Evolutionary conservation across 345 rosid genomes (phyloP), one percentile per base, ranked within the genome.

Genomic region (Arabis hirsuta): DNA sequence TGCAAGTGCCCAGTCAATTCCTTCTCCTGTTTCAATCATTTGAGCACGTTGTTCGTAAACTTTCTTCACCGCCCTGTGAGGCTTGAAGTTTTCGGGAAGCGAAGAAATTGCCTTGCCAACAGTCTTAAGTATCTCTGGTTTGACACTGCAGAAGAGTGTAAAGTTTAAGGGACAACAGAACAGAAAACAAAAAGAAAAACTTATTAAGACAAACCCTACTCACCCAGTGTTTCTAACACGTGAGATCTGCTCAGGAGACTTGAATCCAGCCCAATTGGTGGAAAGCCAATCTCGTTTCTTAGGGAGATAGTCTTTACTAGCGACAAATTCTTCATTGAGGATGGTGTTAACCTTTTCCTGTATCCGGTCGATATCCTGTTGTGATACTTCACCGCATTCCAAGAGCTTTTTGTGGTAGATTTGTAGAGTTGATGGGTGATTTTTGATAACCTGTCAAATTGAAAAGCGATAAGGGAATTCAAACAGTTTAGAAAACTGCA

Each of bases 1-100:
- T 12, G 81, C 94, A 53, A 90, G 55, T 6, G 96, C 94, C 96
- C 94, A 90, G 83, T 90, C 96, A 80, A 90, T 79, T 20, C 96
- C 96, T 77, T 86, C 90, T 69, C 84, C 96, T 16, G 87, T 61
- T 75, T 90, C 90, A 69, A 86, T 90, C 96, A 90, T 86, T 55
- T 86, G 87, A 1, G 83, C 86, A 71, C 91, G 90, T 26, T 79
- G 90, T 5, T 90, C 94, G 41, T 90, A 88, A 24, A 90, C 91
- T 76, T 86, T 90, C 80, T 84, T 90, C 44, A 90, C 96, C 11
- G 78, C 91, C 74, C 88, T 84, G 71, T 90, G 96, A 26, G 90
- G 87, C 80, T 86, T 90, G 64, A 90, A 85, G 63, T 73, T 80
- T 16, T 90, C 88, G 16, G 96, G 94, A 71, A 90, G 81, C 2